Percentiles rank a stretch among this genome's conserved stretches.
These are phyloP conservation scores for Pascua guehoae DNA, from an alignment of 1,284 basidiomycete genomes.

Conservation along the genomic window DNA sequence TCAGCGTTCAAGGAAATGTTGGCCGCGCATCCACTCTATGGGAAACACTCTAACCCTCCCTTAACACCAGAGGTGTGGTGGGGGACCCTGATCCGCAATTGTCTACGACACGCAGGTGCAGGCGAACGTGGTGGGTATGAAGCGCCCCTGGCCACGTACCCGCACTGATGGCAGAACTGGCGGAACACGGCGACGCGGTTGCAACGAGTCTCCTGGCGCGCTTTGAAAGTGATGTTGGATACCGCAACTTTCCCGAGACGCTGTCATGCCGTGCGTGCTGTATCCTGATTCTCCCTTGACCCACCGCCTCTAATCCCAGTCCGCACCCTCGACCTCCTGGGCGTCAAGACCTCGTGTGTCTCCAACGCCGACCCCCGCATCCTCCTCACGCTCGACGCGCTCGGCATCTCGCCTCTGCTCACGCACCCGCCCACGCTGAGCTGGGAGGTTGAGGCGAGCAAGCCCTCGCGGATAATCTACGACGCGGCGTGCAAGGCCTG, in stretches of 20 bases:
- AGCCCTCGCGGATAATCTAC: constrained; percentile 42
- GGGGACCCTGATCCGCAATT: constrained; percentile 39
- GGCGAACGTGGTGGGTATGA: constrained; percentile 19
- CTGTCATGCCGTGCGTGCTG: constrained; percentile 4
- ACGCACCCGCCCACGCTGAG: constrained; percentile 41
- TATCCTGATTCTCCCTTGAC: no score
- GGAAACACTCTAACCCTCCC: constrained; percentile 36
- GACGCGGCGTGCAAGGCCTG: constrained; percentile 30
- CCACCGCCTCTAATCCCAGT: constrained; percentile 24
- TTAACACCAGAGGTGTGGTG: constrained; percentile 46
- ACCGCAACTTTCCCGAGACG: constrained; percentile 44
- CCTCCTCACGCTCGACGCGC: constrained; percentile 28
- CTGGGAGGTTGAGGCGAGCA: constrained; percentile 41
- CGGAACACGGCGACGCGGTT: constrained; percentile 20
- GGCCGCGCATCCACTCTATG: constrained; percentile 36
- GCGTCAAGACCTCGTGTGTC: constrained; percentile 41
- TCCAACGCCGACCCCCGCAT: constrained; percentile 50
- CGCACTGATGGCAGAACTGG: constrained; percentile 22
- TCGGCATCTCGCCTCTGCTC: constrained; percentile 36
- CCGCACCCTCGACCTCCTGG: constrained; percentile 28
- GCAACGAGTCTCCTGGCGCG: constrained; percentile 31
- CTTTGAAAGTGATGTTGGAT: constrained; percentile 47
- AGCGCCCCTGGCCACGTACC: no score
- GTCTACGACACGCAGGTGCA: constrained; percentile 41
- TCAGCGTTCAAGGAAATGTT: constrained; percentile 43